Evolutionary conservation across 176 grass and related monocot genomes (phyloP).

Genomic region (Cenchrus americanus): DNA sequence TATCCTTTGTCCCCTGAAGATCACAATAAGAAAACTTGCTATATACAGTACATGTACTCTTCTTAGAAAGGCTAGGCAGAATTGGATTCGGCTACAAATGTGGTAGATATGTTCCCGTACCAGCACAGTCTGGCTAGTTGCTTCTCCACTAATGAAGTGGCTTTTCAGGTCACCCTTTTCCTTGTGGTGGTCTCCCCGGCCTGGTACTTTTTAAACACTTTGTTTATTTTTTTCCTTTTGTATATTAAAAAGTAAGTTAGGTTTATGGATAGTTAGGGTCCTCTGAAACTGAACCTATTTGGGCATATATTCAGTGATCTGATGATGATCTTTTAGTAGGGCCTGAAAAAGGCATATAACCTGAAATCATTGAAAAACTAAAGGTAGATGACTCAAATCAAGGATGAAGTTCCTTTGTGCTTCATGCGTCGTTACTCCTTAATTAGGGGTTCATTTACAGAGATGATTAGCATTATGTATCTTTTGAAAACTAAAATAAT

Average conservation of each 20-base stretch:
- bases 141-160: conserved; percentile 29
- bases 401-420: background rate
- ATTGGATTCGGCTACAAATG: conserved; percentile 47
- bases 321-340: background rate
- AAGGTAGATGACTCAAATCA: background rate
- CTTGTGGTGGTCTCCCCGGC: background rate
- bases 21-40: conserved; percentile 30
- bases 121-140: background rate
- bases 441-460: too few relatives aligned
- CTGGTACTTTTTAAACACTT: background rate
- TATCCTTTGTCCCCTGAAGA: background rate
- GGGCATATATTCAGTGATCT: background rate
- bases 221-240: background rate
- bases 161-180: conserved; percentile 10
- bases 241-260: conserved; percentile 33
- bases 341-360: conserved; percentile 1
- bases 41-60: conserved; percentile 35
- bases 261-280: conserved; percentile 47
- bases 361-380: conserved; percentile 12
- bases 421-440: background rate
- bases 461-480: too few relatives aligned
- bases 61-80: conserved; percentile 22
- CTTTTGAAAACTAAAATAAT: too few relatives aligned
- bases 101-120: conserved; percentile 8
- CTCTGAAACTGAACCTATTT: conserved; percentile 11